These are phyloP conservation scores for Leucocoprinus leucothites DNA, from an alignment of 768 basidiomycete species.

Conservation along the genomic window DNA sequence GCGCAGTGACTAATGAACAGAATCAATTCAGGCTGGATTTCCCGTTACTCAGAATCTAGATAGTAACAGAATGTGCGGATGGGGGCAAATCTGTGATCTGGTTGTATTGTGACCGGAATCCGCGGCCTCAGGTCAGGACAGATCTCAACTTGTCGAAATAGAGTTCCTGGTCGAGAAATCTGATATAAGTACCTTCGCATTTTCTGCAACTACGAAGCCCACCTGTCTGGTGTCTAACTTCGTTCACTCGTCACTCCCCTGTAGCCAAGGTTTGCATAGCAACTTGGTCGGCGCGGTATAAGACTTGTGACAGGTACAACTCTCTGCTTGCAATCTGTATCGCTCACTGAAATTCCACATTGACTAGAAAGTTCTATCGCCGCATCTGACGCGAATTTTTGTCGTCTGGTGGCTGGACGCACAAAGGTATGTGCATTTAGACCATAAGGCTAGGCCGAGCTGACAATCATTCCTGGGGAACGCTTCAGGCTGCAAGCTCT, in stretches of 20 bases:
- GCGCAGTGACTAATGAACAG: slow-evolving; percentile 15
- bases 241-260: not conserved
- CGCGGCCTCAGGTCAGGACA: slow-evolving; percentile 23
- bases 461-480: slow-evolving; percentile 1
- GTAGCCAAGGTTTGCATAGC: not conserved
- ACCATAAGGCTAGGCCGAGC: not conserved
- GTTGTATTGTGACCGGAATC: slow-evolving; percentile 21
- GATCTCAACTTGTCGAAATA: slow-evolving; percentile 22
- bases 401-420: not conserved
- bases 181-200: slow-evolving; percentile 22
- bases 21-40: slow-evolving; percentile 16
- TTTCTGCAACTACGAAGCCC: slow-evolving; percentile 6
- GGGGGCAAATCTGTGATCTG: slow-evolving; percentile 28
- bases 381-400: slow-evolving; percentile 2
- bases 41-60: slow-evolving; percentile 9
- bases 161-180: slow-evolving; percentile 20
- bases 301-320: not conserved
- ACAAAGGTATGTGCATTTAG: slow-evolving; percentile 3
- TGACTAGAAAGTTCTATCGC: not conserved
- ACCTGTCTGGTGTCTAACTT: not conserved
- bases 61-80: slow-evolving; percentile 1
- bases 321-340: not conserved
- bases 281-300: not conserved
- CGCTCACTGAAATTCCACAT: not conserved
- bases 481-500: not conserved